Conservation (phyloP, 257 asterid species). For the Solanum bulbocastanum region DNA sequence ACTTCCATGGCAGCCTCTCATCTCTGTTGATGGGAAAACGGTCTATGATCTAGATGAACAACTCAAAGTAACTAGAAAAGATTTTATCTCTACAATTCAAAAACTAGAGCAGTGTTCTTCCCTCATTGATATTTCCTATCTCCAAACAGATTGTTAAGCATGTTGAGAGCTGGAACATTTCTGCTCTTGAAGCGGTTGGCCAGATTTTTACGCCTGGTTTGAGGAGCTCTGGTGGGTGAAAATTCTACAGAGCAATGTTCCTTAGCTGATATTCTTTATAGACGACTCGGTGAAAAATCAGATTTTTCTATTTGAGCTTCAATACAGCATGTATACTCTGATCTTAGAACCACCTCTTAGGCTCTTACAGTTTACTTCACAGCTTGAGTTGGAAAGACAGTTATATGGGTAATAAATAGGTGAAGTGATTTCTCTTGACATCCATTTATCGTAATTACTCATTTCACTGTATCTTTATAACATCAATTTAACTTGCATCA, state of each 20-base stretch:
- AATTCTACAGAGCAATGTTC: not conserved
- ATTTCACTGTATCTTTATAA: not conserved
- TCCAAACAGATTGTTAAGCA: slow-evolving; percentile 50
- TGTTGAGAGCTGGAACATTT: slow-evolving; percentile 67
- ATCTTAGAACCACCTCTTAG: not conserved
- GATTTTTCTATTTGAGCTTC: not conserved
- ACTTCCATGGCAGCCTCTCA: slow-evolving; percentile 78
- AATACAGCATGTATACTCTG: not conserved
- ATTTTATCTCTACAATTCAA: not conserved
- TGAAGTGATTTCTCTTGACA: not conserved
- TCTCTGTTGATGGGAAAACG: slow-evolving; percentile 55
- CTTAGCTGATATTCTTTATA: not conserved
- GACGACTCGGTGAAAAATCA: not conserved
- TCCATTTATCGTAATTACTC: not conserved
- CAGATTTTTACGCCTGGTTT: slow-evolving; percentile 61
- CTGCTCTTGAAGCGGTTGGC: slow-evolving; percentile 67
- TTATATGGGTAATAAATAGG: not conserved
- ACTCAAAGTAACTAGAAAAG: slow-evolving; percentile 28
- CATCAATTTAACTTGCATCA: not conserved
- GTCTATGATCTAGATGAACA: slow-evolving; percentile 43
- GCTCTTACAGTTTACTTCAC: not conserved
- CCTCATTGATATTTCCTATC: not conserved
- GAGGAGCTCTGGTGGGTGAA: slow-evolving; percentile 17
- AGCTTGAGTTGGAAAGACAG: not conserved
- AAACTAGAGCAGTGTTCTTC: not conserved